Conservation (phyloP, 179 eudicot genomes). For the Beta macrorhiza region DNA sequence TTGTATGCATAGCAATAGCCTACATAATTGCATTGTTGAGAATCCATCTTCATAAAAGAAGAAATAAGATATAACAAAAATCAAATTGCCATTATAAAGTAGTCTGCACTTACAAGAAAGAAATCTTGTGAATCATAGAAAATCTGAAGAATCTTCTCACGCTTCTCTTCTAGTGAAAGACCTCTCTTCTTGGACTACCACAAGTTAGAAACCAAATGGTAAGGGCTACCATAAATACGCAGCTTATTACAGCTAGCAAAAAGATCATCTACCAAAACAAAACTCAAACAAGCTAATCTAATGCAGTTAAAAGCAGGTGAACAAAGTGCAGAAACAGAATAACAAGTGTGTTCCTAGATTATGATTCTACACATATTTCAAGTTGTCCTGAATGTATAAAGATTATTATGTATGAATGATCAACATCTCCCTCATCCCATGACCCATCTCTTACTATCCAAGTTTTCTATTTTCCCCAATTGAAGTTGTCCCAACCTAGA, state of each 20-base stretch:
- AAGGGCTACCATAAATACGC: background rate
- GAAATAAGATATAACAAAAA: background rate
- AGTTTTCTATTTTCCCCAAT: background rate
- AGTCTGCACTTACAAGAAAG: constrained; percentile 71
- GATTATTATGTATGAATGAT: background rate
- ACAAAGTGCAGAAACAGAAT: background rate
- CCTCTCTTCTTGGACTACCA: constrained; percentile 95
- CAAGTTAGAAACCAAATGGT: background rate
- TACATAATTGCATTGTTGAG: background rate
- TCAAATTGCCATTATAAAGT: no score
- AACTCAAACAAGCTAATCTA: background rate
- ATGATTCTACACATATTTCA: background rate
- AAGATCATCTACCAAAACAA: constrained; percentile 4
- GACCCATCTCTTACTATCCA: background rate
- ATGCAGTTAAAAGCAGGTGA: background rate
- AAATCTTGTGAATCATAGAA: constrained; percentile 94
- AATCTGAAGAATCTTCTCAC: constrained; percentile 93
- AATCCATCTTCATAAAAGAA: background rate
- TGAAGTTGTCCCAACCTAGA: background rate
- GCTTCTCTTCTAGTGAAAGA: constrained; percentile 93
- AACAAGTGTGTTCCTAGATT: background rate
- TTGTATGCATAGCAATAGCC: background rate
- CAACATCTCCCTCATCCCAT: background rate
- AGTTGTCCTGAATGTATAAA: background rate
- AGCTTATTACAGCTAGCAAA: background rate